phyloP scores from a whole-genome alignment of 352 stramenopile genomes.

The Globisporangium orthogonon region DNA sequence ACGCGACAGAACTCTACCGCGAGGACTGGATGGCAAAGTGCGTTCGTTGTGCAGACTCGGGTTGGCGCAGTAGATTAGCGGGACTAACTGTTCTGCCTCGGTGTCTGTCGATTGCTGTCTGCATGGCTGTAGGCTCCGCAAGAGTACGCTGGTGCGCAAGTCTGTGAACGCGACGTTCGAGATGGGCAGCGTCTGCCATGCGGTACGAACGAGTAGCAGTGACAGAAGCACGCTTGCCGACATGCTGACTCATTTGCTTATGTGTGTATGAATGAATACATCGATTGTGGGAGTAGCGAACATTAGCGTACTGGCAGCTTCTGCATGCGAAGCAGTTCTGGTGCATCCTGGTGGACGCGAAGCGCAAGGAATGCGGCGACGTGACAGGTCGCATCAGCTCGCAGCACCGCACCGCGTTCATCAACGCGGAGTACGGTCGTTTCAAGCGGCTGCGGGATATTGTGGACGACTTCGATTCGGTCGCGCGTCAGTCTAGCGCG shows the following conservation, averaged over 20 bases:
- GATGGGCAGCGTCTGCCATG: conserved; percentile 75
- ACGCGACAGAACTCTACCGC: conserved; percentile 61
- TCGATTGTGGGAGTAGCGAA: conserved; percentile 29
- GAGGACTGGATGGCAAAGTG: conserved; percentile 59
- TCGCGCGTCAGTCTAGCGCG: conserved; percentile 25
- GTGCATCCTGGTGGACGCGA: conserved; percentile 66
- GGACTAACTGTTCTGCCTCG: neutral
- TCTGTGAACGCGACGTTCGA: conserved; percentile 37
- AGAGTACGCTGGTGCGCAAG: conserved; percentile 21
- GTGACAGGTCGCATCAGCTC: conserved; percentile 40
- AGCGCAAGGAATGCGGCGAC: conserved; percentile 33
- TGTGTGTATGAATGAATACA: neutral
- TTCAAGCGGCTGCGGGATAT: conserved; percentile 59
- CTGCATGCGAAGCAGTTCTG: conserved; percentile 59
- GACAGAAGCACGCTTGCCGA: neutral
- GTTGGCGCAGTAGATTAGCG: neutral
- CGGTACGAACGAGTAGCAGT: conserved; percentile 26
- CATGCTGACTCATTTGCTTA: neutral
- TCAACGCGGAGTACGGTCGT: conserved; percentile 65
- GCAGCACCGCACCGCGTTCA: conserved; percentile 28
- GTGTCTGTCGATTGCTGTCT: neutral
- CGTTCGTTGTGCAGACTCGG: neutral
- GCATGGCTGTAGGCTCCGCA: conserved; percentile 26
- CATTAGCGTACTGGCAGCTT: conserved; percentile 70
- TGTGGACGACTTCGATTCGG: conserved; percentile 62